A percentile compares a stretch with the other conserved stretches of the same genome.
phyloP scores from a whole-genome alignment of 1,284 basidiomycete genomes.

The Cryptococcus hybrid region DNA sequence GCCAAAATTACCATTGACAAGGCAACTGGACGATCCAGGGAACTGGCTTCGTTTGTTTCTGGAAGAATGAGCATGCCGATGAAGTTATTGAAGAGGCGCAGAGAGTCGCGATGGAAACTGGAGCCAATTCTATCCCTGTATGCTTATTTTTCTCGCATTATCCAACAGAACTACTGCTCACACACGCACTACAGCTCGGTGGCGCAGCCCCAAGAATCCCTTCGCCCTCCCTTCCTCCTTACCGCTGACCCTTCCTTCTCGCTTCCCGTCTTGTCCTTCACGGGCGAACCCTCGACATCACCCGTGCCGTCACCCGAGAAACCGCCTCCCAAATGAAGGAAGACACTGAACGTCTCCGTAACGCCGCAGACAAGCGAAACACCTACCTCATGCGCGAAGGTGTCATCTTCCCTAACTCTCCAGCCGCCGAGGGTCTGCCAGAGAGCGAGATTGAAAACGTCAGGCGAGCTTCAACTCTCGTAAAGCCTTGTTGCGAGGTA shows the following conservation, averaged over 20 bases:
- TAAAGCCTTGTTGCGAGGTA: conserved; percentile 73
- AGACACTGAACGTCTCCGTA: conserved; percentile 74
- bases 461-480: conserved; percentile 79
- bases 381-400: conserved; percentile 95
- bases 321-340: conserved; percentile 83
- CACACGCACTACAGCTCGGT: conserved; percentile 34
- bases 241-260: conserved; percentile 90
- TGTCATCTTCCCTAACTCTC: conserved; percentile 73
- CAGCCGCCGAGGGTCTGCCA: conserved; percentile 67
- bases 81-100: conserved; percentile 79
- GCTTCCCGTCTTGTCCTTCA: conserved; percentile 84
- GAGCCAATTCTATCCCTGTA: conserved; percentile 45
- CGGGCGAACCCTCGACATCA: conserved; percentile 87
- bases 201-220: conserved; percentile 62
- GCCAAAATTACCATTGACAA: conserved; percentile 87
- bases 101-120: conserved; percentile 62
- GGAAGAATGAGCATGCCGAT: conserved; percentile 89
- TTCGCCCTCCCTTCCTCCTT: conserved; percentile 82
- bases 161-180: neutral
- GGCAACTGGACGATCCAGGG: conserved; percentile 83
- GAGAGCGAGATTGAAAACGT: conserved; percentile 75
- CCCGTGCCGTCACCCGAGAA: conserved; percentile 85
- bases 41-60: conserved; percentile 97
- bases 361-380: conserved; percentile 94
- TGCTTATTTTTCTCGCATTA: conserved; percentile 10